phyloP scores from a whole-genome alignment of 371 early-diverging fungal species.

The Parasitella parasitica region DNA sequence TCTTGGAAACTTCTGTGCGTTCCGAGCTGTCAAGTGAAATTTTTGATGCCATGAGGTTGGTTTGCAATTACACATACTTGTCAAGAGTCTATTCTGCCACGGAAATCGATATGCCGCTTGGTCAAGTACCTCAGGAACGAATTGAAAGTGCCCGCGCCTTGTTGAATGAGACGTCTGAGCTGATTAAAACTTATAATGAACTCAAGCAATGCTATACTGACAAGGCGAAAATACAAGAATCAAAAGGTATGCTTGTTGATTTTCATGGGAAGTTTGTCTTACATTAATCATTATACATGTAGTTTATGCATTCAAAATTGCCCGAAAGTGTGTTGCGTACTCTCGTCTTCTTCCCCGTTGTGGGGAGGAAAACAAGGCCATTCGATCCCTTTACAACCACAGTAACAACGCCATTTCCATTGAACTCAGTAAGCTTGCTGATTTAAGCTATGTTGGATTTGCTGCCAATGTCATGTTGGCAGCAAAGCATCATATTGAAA shows the following conservation, averaged over 20 bases:
- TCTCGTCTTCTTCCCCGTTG: constrained; percentile 15
- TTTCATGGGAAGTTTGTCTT: too few species aligned
- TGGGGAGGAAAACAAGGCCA: background rate
- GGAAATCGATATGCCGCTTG: constrained; percentile 49
- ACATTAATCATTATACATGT: too few species aligned
- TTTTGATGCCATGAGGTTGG: constrained; percentile 40
- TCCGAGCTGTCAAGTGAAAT: constrained; percentile 23
- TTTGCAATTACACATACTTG: constrained; percentile 46
- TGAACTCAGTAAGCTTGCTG: constrained; percentile 33
- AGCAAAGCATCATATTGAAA: constrained; percentile 39
- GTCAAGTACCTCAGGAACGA: constrained; percentile 42
- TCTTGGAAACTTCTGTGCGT: constrained; percentile 1
- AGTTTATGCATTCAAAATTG: constrained; percentile 13
- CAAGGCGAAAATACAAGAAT: background rate
- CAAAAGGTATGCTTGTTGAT: constrained; percentile 7
- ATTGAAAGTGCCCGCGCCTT: constrained; percentile 41
- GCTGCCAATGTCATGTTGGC: constrained; percentile 53
- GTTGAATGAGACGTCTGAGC: constrained; percentile 18
- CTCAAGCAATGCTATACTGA: background rate
- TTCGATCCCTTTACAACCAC: background rate
- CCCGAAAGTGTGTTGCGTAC: constrained; percentile 19
- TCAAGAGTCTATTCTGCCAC: constrained; percentile 30
- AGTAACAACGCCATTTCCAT: constrained; percentile 1
- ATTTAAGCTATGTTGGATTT: constrained; percentile 49
- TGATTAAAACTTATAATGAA: background rate